Conservation (phyloP, 768 basidiomycete species). For the Amanita rimosa region DNA sequence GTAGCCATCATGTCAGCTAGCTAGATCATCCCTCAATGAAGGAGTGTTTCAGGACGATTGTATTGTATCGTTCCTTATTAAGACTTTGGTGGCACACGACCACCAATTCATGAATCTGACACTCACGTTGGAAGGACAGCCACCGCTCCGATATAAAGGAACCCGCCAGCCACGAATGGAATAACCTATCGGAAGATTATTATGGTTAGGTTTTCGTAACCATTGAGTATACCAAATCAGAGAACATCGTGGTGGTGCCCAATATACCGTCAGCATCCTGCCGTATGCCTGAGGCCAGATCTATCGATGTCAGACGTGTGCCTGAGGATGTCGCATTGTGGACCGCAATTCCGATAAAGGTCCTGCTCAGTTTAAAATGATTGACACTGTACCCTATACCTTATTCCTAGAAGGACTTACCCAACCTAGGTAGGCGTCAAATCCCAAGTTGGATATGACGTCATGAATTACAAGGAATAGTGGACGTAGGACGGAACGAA, state of each 20-base stretch:
- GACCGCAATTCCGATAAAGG: conserved; percentile 81
- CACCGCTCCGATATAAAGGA: conserved; percentile 89
- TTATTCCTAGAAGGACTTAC: conserved; percentile 14
- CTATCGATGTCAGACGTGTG: conserved; percentile 25
- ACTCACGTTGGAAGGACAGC: conserved; percentile 85
- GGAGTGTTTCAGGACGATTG: background rate
- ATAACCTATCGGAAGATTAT: conserved; percentile 46
- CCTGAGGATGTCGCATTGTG: conserved; percentile 59
- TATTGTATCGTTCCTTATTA: conserved; percentile 1
- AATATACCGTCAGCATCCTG: conserved; percentile 69
- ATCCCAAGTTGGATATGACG: background rate
- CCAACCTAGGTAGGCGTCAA: conserved; percentile 24
- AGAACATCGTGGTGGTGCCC: conserved; percentile 69
- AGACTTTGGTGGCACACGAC: conserved; percentile 2
- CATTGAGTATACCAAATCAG: conserved; percentile 61
- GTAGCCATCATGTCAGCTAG: conserved; percentile 9
- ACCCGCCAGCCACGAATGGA: conserved; percentile 84
- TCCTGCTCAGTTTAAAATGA: conserved; percentile 28
- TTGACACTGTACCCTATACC: background rate
- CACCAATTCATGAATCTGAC: background rate
- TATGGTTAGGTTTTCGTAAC: conserved; percentile 5
- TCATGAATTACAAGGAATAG: conserved; percentile 6
- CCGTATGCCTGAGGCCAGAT: conserved; percentile 70
- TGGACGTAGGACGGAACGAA: background rate
- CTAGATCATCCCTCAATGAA: background rate